Evolutionary conservation across 2,329 filamentous ascomycete genomes (phyloP), one percentile per base, ranked within the genome.

Genomic region (Catunica adiposa): DNA sequence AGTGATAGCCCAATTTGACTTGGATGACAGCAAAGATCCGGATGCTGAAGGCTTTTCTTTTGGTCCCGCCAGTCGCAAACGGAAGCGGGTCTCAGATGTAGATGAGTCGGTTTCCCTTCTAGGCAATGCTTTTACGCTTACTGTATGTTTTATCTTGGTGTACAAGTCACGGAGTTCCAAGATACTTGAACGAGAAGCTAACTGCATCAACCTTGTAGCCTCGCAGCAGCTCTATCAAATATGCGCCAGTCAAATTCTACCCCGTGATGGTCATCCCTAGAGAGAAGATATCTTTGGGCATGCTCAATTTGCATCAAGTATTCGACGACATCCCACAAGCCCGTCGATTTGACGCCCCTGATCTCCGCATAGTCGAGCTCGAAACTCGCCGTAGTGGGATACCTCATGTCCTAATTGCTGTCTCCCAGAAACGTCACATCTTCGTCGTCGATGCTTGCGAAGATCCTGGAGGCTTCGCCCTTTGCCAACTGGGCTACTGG

Each of bases 401-500:
- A 9, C 70, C 75, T 14, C 75, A 74, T 57, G 69, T 86, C 15
- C 72, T 87, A 8, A 70, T 87, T 58, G 56, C 53, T 7, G 56
- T 55, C 14, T 55, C 53, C 7, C 53, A 52, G 23, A 53, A 37
- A 7, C 34, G 47, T 22, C 51, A 56, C 22, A 37, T 58, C 8
- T 58, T 58, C 42, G 42, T 58, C 15, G 22, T 58, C 3, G 56
- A 58, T 48, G 56, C 56, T 3, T 58, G 56, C 25, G 48, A 53
- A 37, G 70, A 73, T 15, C 66, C 69, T 50, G 75, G 75, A 0
- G 70, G 83, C 2, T 89, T 86, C 64, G 77, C 78, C 9, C 65
- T 87, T 25, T 89, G 82, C 66, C 81, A 77, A 62, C 69, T 92
- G 46, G 82, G 79, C 1, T 66, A 70, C 20, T 86, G 83, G 82